Evolutionary conservation across 2,329 filamentous ascomycete species (phyloP).

Genomic region (Colletotrichum sp.): DNA sequence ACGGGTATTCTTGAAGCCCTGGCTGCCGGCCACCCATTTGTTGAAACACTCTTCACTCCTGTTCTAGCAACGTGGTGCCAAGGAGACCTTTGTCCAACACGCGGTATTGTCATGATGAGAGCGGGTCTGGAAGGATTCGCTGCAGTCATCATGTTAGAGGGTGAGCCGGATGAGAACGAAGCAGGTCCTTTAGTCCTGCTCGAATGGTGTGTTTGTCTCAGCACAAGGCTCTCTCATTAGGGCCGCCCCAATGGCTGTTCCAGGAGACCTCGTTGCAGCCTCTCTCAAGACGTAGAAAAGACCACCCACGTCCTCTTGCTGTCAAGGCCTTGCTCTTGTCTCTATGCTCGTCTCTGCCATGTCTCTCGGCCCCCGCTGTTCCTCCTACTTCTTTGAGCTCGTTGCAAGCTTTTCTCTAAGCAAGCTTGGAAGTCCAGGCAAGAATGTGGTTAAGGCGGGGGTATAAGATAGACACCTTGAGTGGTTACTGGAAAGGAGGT

Average conservation of each 20-base stretch:
- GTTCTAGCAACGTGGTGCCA: background rate
- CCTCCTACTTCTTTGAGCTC: background rate
- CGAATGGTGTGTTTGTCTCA: background rate
- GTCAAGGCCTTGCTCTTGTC: background rate
- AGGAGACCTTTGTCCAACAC: background rate
- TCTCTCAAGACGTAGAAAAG: background rate
- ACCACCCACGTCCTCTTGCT: background rate
- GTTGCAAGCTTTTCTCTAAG: background rate
- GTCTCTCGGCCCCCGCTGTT: background rate
- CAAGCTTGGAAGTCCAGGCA: background rate
- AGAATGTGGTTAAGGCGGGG: background rate
- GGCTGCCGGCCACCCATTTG: background rate
- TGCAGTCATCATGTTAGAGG: background rate
- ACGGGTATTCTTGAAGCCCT: background rate
- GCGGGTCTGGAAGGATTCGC: background rate
- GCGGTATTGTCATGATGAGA: background rate
- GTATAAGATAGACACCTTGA: background rate
- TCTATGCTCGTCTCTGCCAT: background rate
- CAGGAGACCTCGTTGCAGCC: background rate
- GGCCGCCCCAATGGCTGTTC: background rate
- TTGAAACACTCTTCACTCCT: background rate
- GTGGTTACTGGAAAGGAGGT: background rate
- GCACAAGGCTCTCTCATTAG: background rate
- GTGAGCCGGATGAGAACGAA: background rate
- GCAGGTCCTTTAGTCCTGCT: background rate